Evolutionary conservation across 2,329 filamentous ascomycete genomes (phyloP).

Genomic region (Byssoonygena ceratinophila): DNA sequence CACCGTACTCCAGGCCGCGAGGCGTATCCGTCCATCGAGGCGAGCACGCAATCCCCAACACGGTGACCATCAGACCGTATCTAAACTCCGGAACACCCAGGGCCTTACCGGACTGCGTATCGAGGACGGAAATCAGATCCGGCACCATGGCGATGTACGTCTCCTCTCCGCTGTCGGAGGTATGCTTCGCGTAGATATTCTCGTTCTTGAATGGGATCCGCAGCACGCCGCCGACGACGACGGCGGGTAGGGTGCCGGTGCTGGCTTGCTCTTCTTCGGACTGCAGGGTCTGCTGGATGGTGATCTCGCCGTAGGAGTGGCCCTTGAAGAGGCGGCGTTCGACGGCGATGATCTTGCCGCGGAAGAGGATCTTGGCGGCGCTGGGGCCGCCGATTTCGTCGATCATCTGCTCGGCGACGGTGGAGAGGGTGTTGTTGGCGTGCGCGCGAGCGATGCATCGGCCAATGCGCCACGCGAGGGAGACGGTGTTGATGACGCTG

Average conservation of each 20-base stretch:
- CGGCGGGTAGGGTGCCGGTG: neutral
- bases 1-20: constrained; percentile 42
- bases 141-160: constrained; percentile 42
- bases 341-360: constrained; percentile 54
- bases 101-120: constrained; percentile 47
- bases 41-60: constrained; percentile 46
- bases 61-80: constrained; percentile 44
- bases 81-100: constrained; percentile 47
- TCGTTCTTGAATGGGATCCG: constrained; percentile 62
- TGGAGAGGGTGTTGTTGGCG: constrained; percentile 41
- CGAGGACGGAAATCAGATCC: constrained; percentile 47
- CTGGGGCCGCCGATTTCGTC: constrained; percentile 46
- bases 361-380: constrained; percentile 49
- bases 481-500: constrained; percentile 34
- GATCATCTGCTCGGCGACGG: constrained; percentile 49
- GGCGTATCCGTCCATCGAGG: constrained; percentile 44
- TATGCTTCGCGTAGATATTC: constrained; percentile 51
- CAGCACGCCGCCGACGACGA: constrained; percentile 15
- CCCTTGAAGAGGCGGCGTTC: constrained; percentile 46
- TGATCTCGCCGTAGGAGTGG: constrained; percentile 50
- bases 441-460: constrained; percentile 47
- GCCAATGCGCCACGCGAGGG: constrained; percentile 45
- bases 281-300: constrained; percentile 41
- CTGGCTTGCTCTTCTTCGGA: constrained; percentile 28
- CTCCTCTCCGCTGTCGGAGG: constrained; percentile 24